phyloP scores from a whole-genome alignment of 495 filamentous ascomycete genomes.

The Penicillium roqueforti region DNA sequence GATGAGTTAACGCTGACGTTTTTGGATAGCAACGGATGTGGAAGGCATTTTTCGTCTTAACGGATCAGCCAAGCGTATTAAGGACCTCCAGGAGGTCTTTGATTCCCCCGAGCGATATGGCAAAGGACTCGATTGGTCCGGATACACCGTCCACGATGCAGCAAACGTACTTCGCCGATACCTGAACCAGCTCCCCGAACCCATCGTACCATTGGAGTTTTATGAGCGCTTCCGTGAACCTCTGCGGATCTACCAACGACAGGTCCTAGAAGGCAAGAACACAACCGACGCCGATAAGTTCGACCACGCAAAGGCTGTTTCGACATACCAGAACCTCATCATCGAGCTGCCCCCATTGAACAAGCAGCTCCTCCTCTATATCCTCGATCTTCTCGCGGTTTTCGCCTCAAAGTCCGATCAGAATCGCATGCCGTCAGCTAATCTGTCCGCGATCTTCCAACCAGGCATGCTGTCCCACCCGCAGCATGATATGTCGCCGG shows the following conservation, averaged over 20 bases:
- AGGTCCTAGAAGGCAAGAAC: constrained; percentile 41
- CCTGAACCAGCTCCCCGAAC: constrained; percentile 88
- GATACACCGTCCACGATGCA: constrained; percentile 98
- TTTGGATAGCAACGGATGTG: constrained; percentile 74
- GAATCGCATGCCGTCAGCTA: constrained; percentile 93
- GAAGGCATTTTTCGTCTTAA: constrained; percentile 97
- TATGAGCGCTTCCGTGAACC: constrained; percentile 90
- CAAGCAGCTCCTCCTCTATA: constrained; percentile 91
- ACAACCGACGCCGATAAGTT: constrained; percentile 50
- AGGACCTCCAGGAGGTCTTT: constrained; percentile 87
- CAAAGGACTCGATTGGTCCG: constrained; percentile 94
- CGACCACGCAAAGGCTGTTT: constrained; percentile 71
- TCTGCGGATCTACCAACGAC: constrained; percentile 68
- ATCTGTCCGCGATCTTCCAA: constrained; percentile 97
- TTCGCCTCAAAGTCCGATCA: constrained; percentile 96
- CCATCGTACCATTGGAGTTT: constrained; percentile 91
- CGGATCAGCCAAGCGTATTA: constrained; percentile 96
- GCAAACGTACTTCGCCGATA: constrained; percentile 95
- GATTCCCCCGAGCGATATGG: constrained; percentile 95
- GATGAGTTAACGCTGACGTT: constrained; percentile 11
- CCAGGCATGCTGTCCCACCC: constrained; percentile 94
- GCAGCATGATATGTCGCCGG: constrained; percentile 87
- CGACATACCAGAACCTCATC: constrained; percentile 82
- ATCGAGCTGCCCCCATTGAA: constrained; percentile 91
- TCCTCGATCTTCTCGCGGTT: constrained; percentile 94